Evolutionary conservation across 306 rosid genomes (phyloP).

Genomic region (Chamaecrista fasciculata): DNA sequence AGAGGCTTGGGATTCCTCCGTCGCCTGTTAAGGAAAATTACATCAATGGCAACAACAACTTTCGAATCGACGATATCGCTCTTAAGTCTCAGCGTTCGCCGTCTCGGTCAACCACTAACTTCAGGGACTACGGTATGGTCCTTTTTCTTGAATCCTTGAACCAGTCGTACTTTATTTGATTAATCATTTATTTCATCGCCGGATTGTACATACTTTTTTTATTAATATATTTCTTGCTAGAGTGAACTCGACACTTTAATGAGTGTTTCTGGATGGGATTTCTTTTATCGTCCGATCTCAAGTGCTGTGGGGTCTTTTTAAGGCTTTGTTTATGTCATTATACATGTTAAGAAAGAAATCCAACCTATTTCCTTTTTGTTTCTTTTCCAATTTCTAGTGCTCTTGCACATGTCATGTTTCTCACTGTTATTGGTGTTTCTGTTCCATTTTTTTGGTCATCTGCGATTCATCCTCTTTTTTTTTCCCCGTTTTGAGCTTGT

Average conservation of each 20-base stretch:
- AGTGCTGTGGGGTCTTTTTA: conserved; percentile 31
- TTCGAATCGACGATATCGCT: conserved; percentile 38
- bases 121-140: conserved; percentile 45
- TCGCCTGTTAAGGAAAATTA: conserved; percentile 59
- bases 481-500: neutral
- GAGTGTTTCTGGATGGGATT: conserved; percentile 32
- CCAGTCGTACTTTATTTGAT: conserved; percentile 5
- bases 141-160: neutral
- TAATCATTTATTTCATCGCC: neutral
- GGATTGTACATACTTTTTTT: neutral
- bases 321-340: conserved; percentile 10
- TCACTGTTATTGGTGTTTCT: conserved; percentile 1
- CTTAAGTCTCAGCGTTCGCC: conserved; percentile 50
- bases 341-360: neutral
- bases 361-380: neutral
- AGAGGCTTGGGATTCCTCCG: conserved; percentile 48
- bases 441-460: neutral
- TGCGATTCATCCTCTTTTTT: conserved; percentile 19
- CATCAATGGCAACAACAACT: conserved; percentile 35
- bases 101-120: conserved; percentile 42
- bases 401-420: conserved; percentile 1
- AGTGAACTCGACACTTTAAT: neutral
- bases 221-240: neutral
- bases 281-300: conserved; percentile 15
- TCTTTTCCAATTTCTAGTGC: neutral